Conservation (phyloP, 257 asterid species). For the Scutellaria galericulata region DNA sequence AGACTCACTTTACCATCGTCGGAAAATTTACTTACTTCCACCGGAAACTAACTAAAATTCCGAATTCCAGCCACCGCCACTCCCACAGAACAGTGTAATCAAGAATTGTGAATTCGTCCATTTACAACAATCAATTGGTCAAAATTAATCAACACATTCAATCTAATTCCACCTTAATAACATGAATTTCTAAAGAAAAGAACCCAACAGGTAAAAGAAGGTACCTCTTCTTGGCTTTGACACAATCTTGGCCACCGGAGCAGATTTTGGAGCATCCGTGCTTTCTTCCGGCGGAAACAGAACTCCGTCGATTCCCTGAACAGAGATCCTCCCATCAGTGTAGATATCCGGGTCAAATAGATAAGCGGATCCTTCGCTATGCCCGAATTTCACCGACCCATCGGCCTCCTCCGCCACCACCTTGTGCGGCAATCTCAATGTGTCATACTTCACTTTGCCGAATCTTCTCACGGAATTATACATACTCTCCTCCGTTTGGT, state of each 20-base stretch:
- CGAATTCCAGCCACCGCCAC: constrained; percentile 33
- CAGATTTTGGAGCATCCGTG: constrained; percentile 47
- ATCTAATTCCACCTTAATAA: neutral
- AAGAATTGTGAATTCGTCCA: neutral
- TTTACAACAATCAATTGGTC: constrained; percentile 23
- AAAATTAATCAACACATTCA: neutral
- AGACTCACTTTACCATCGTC: constrained; percentile 27
- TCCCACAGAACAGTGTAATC: neutral
- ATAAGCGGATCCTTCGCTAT: constrained; percentile 72
- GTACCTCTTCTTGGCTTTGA: constrained; percentile 72
- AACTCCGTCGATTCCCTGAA: constrained; percentile 90
- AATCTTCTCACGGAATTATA: constrained; percentile 89
- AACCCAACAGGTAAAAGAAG: constrained; percentile 2
- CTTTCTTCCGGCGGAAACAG: constrained; percentile 71
- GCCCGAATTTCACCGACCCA: constrained; percentile 93
- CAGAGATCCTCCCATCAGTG: constrained; percentile 94
- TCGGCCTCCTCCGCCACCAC: constrained; percentile 92
- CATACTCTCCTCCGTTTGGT: constrained; percentile 98
- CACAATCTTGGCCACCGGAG: constrained; percentile 57
- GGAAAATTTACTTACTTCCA: constrained; percentile 21
- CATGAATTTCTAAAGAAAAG: neutral
- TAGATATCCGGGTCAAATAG: constrained; percentile 91
- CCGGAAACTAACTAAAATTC: constrained; percentile 28
- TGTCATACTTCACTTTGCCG: constrained; percentile 82
- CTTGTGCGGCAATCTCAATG: constrained; percentile 77